phyloP scores from a whole-genome alignment of 345 rosid genomes.

The Sisymbrium altissimum region DNA sequence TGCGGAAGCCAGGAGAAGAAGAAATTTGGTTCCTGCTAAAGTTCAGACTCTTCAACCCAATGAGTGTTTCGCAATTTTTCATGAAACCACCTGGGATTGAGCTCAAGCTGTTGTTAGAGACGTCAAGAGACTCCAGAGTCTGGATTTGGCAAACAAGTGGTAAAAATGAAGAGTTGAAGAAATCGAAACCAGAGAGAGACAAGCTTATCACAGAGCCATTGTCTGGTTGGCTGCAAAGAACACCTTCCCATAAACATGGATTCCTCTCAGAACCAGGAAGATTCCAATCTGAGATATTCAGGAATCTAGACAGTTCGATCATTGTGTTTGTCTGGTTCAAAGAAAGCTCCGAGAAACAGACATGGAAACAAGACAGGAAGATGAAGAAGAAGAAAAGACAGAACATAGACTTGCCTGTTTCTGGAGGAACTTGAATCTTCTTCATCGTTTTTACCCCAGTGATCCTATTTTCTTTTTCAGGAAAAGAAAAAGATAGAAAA shows the following conservation, averaged over 20 bases:
- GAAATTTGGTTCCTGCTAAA: slow-evolving; percentile 45
- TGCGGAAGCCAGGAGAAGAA: slow-evolving; percentile 46
- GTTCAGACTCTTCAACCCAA: slow-evolving; percentile 48
- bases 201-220: slow-evolving; percentile 33
- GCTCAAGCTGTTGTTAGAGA: slow-evolving; percentile 47
- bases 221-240: slow-evolving; percentile 42
- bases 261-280: slow-evolving; percentile 29
- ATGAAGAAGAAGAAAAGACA: slow-evolving; percentile 18
- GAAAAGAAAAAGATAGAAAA: not conserved
- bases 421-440: slow-evolving; percentile 17
- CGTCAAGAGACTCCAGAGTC: slow-evolving; percentile 54
- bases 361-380: slow-evolving; percentile 18
- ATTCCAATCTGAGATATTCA: slow-evolving; percentile 40
- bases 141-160: slow-evolving; percentile 48
- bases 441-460: slow-evolving; percentile 5
- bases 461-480: not conserved
- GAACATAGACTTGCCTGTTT: slow-evolving; percentile 16
- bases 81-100: slow-evolving; percentile 50
- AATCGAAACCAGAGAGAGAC: slow-evolving; percentile 39
- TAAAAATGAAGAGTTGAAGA: slow-evolving; percentile 42
- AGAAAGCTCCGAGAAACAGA: slow-evolving; percentile 36
- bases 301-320: slow-evolving; percentile 36
- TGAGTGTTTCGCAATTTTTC: slow-evolving; percentile 40
- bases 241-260: slow-evolving; percentile 61
- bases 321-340: slow-evolving; percentile 42